Evolutionary conservation across 2,329 filamentous ascomycete species (phyloP), one percentile per base, ranked within the genome.

Genomic region (Penicillium fuscoglaucum): DNA sequence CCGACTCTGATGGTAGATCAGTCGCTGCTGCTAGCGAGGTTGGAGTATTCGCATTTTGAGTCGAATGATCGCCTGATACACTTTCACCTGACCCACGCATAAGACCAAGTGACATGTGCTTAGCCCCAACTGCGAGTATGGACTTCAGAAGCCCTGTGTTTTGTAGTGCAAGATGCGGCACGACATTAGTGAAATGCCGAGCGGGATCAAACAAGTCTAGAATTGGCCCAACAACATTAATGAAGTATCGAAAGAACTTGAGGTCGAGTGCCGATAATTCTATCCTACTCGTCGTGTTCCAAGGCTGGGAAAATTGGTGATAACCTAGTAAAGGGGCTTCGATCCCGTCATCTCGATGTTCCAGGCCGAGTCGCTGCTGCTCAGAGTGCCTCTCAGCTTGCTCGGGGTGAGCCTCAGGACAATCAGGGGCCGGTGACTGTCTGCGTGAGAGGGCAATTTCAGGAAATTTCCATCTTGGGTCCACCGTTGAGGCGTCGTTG

Each of bases 121-220:
- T 51, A 17, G 55, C 55, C 6, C 47, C 48, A 19, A 57, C 48
- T 33, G 55, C 55, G 9, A 57, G 55, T 8, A 57, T 39, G 1
- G 55, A 51, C 19, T 47, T 57, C 26, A 57, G 15, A n/a, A 57
- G 33, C 3, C 55, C 55, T 0, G 31, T 51, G 26, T 57, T 57
- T 8, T 10, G 47, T 17, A 57, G 26, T 37, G 50, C 57, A 12
- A 61, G 40, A 53, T 61, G 60, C 5, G 58, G 57, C 15, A 65
- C 63, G 39, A 63, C 49, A 49, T 63, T 63, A 17, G 39, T 63
- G 39, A 65, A 63, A 47, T 63, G 61, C 26, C 37, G 39, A 51
- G 29, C 24, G 7, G 54, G 46, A 52, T 65, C 63, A 44, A 65
- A 65, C 40, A 65, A 50, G 45, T 65, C 63, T 19, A 56, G 37